These are phyloP conservation scores for Pleurostoma richardsiae DNA, from an alignment of 2,329 filamentous ascomycete genomes.

Conservation along the genomic window DNA sequence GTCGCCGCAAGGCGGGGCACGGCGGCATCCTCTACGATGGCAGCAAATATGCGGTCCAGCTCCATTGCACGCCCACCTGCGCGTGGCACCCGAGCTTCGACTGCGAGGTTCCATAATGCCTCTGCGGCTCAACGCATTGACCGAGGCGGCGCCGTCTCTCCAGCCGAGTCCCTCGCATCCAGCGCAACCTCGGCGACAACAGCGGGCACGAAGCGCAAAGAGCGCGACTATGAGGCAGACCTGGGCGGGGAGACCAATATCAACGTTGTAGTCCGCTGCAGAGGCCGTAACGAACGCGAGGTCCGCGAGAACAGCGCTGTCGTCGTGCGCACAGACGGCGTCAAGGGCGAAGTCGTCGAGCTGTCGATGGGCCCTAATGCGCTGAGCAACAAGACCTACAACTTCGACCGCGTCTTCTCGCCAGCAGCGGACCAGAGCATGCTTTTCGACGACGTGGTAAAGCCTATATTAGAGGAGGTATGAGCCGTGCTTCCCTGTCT, in stretches of 20 bases:
- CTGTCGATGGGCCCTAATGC: constrained; percentile 90
- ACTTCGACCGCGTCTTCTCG: constrained; percentile 96
- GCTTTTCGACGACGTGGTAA: constrained; percentile 92
- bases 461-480: constrained; percentile 89
- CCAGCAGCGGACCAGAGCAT: constrained; percentile 89
- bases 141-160: constrained; percentile 53
- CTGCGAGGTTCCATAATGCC: constrained; percentile 12
- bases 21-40: constrained; percentile 18
- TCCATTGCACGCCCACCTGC: constrained; percentile 19
- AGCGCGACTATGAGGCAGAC: constrained; percentile 70
- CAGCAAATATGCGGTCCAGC: constrained; percentile 10
- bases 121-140: constrained; percentile 20
- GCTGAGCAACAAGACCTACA: constrained; percentile 91
- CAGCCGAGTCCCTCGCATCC: constrained; percentile 64
- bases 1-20: constrained; percentile 21
- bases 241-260: constrained; percentile 86
- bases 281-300: constrained; percentile 88
- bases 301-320: constrained; percentile 92
- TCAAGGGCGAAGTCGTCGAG: constrained; percentile 78
- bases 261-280: constrained; percentile 91
- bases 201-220: constrained; percentile 73
- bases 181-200: constrained; percentile 48
- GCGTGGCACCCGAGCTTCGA: constrained; percentile 16
- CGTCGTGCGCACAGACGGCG: constrained; percentile 82
- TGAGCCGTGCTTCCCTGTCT: constrained; percentile 13